Evolutionary conservation across 805 yeast species (phyloP).

Genomic region (Saturnispora kantuleensis): DNA sequence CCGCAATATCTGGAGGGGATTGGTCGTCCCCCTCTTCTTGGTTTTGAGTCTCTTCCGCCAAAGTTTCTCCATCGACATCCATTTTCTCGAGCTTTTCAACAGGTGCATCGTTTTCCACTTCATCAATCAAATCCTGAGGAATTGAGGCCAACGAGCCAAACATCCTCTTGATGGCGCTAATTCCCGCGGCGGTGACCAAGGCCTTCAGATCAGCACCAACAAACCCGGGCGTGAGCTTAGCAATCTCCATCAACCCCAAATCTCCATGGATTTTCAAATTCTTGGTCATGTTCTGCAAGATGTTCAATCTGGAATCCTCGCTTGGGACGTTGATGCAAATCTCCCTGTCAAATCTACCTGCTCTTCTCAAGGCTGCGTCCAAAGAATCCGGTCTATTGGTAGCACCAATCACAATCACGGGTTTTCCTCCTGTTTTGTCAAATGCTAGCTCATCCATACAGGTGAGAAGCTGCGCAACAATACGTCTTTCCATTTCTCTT

Average conservation of each 20-base stretch:
- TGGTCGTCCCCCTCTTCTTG: background rate
- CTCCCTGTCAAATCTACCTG: slow-evolving; percentile 94
- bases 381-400: slow-evolving; percentile 94
- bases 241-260: slow-evolving; percentile 62
- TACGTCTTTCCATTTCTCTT: slow-evolving; percentile 94
- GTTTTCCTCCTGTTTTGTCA: slow-evolving; percentile 84
- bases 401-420: slow-evolving; percentile 91
- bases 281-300: slow-evolving; percentile 63
- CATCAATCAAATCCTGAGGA: slow-evolving; percentile 23
- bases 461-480: slow-evolving; percentile 90
- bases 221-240: slow-evolving; percentile 92
- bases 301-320: slow-evolving; percentile 68
- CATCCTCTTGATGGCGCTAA: slow-evolving; percentile 85
- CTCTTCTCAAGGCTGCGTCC: slow-evolving; percentile 90
- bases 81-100: background rate
- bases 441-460: slow-evolving; percentile 88
- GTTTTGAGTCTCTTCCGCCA: slow-evolving; percentile 1
- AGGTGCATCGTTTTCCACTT: slow-evolving; percentile 11
- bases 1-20: background rate
- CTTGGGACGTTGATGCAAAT: slow-evolving; percentile 92
- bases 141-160: slow-evolving; percentile 46
- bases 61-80: slow-evolving; percentile 5
- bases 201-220: slow-evolving; percentile 97
- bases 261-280: slow-evolving; percentile 57
- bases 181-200: slow-evolving; percentile 89